Evolutionary conservation across 2,329 filamentous ascomycete genomes (phyloP).

Genomic region (Claviceps purpurea): DNA sequence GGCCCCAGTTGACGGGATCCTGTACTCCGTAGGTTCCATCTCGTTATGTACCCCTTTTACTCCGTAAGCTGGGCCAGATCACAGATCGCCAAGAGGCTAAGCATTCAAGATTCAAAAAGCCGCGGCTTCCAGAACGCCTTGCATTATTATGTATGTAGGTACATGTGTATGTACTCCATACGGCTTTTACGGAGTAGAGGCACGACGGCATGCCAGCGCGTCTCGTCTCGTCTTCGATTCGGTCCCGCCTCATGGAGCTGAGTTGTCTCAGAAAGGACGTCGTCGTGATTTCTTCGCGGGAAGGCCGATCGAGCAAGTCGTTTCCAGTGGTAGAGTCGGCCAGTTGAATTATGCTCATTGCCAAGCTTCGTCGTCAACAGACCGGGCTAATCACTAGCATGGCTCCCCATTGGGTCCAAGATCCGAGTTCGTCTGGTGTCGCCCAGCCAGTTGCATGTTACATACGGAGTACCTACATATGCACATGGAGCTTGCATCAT

Average conservation of each 20-base stretch:
- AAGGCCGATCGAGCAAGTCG: neutral
- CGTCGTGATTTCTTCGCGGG: neutral
- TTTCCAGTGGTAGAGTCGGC: neutral
- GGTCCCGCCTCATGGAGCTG: neutral
- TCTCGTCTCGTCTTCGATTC: neutral
- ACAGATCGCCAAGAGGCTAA: neutral
- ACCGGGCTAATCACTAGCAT: neutral
- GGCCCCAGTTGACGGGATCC: neutral
- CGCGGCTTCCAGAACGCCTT: neutral
- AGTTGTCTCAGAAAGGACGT: constrained; percentile 2
- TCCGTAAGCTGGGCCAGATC: neutral
- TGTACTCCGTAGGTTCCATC: neutral
- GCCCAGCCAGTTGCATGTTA: neutral
- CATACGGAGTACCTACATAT: too few species aligned
- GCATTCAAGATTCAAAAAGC: neutral
- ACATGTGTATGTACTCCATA: too few species aligned
- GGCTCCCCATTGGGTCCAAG: neutral
- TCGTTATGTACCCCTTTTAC: neutral
- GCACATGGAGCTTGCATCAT: too few species aligned
- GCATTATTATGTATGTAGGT: neutral
- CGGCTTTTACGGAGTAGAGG: neutral
- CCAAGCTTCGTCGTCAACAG: constrained; percentile 3
- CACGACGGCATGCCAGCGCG: neutral
- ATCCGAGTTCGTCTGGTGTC: neutral
- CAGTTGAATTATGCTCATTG: neutral